phyloP scores from a whole-genome alignment of 139 green algal genomes.

The Astrephomene gubernaculifera region DNA sequence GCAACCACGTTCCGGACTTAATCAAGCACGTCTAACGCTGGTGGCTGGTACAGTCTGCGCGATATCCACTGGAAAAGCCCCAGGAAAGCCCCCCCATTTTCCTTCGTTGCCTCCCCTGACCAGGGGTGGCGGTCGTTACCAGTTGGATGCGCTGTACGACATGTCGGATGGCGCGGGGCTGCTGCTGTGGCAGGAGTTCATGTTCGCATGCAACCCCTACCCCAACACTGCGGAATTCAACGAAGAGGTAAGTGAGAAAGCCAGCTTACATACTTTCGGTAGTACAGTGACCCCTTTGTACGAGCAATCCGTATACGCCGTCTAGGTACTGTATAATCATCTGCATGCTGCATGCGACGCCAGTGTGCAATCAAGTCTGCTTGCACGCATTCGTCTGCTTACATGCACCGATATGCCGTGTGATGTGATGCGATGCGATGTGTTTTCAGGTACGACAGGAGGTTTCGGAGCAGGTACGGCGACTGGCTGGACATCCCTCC shows the following conservation, averaged over 20 bases:
- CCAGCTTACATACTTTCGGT: too few relatives aligned
- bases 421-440: not conserved
- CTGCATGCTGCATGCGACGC: too few relatives aligned
- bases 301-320: too few relatives aligned
- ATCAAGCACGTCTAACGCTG: too few relatives aligned
- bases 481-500: conserved; percentile 74
- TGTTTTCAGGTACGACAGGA: conserved; percentile 50
- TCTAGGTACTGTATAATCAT: too few relatives aligned
- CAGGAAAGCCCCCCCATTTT: too few relatives aligned
- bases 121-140: conserved; percentile 68
- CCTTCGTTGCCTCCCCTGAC: not conserved
- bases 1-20: too few relatives aligned
- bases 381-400: too few relatives aligned
- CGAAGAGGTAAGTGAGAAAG: conserved; percentile 50
- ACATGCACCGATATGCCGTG: not conserved
- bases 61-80: too few relatives aligned
- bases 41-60: too few relatives aligned
- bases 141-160: conserved; percentile 77
- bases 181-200: conserved; percentile 82
- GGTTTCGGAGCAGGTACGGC: conserved; percentile 60
- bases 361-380: too few relatives aligned
- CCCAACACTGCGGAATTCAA: conserved; percentile 32
- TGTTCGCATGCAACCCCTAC: conserved; percentile 72
- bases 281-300: too few relatives aligned
- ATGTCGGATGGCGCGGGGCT: conserved; percentile 74